Base-by-base conservation (phyloP, 169 alveolate genomes). In the Cryptosporidium meleagridis region DNA sequence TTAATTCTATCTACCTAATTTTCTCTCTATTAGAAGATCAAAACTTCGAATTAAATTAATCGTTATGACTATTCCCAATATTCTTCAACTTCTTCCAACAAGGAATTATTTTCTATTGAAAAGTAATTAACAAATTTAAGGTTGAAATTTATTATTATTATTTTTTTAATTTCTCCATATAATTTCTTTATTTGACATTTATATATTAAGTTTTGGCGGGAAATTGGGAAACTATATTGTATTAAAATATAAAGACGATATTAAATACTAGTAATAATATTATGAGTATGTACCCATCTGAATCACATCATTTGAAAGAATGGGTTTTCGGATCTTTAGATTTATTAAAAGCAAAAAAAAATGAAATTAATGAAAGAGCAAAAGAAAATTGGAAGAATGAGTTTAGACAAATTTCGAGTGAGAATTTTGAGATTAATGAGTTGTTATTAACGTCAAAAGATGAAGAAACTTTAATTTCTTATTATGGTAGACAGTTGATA, bases 231-330 rank as follows among this genome's bases (percentile, higher is more conserved):
- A 48, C 1, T n/a, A n/a, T 26, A 55, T 26, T n/a, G 18, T 53
- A 8, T 9, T 52, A 53, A 53, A 7, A 18, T 26, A 6, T n/a
- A 53, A 53, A n/a, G 29, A 12, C 26, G 14, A 7, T 41, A 41
- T 41, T 23, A 6, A 53, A 53, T n/a, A 33, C 72, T 35, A 18
- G 23, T 35, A 37, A 33, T 35, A 29, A 39, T 41, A 55, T 31
- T 12, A 53, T 72, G 62, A 72, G 44, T 51, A 8, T 44, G 10
- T 44, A 44, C 33, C 89, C 89, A 4, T 62, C 80, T 9, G 89
- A 80, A 39, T 80, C 89, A 5, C 89, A 80, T 39, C 75, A 80
- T 31, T 33, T 80, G 55, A 59, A 37, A n/a, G 67, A 80, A n/a
- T 80, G 89, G 89, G 62, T 80, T 21, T 80, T 80, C 48, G 67